Evolutionary conservation across 208 protist species (phyloP), one percentile per base, ranked within the genome.

Genomic region (Wallacemonas sp.): DNA sequence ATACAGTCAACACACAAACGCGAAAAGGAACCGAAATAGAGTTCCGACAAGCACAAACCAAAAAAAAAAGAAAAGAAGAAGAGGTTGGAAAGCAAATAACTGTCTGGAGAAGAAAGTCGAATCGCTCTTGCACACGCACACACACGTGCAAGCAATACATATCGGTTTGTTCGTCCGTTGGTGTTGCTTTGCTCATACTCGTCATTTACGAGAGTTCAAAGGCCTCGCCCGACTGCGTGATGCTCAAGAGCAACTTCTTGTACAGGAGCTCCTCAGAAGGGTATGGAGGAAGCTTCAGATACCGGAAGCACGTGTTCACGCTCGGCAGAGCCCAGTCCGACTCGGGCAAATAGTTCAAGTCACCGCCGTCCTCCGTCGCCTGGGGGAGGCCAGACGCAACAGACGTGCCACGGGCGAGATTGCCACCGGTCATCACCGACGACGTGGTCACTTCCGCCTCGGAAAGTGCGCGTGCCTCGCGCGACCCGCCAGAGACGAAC

Each of bases 251-350:
- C 60, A 97, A 73, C 65, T 97, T 97, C 48, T 69, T 79, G 66
- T 90, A 84, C 67, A 97, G 88, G 24, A 95, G 54, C 1, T 95
- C 89, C 65, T 91, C 85, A 1, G 61, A 88, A 0, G 89, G 87
- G 65, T 97, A 97, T 11, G 89, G 89, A 0, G 92, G 92, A 9
- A 97, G 70, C 58, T 97, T 97, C 27, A 97, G 68, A 68, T 97
- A 97, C 23, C 86, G 78, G 60, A 97, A 97, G 67, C 92, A 97
- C 29, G 92, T 97, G 70, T 97, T 97, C 23, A 95, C 89, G 5
- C 89, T 95, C 12, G 92, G 92, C 38, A 97, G 65, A 0, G 88
- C 80, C 87, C 91, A 94, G 46, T 92, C 83, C 14, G 67, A 56
- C 36, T 87, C 82, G 8, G 68, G 54, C 16, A 79, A 24, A 3